A percentile compares a stretch with the other conserved stretches of the same genome.
Evolutionary conservation across 139 green algal genomes (phyloP).

Genomic region (Coelastrella sp.): DNA sequence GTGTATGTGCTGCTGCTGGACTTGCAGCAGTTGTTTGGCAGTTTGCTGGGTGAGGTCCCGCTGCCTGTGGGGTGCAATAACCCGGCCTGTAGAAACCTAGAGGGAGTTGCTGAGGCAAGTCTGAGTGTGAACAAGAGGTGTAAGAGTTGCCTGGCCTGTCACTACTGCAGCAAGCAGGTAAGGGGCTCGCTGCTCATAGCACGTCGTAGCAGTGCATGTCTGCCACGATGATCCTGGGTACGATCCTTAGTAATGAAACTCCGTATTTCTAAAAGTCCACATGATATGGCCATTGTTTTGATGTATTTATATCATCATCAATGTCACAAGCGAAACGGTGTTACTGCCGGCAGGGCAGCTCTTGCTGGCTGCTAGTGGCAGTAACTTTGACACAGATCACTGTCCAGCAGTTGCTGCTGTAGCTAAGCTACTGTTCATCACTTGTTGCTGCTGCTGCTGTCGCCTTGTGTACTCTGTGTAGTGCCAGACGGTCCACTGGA

Average conservation of each 20-base stretch:
- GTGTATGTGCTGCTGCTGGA: background rate
- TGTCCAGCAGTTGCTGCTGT: background rate
- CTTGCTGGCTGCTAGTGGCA: background rate
- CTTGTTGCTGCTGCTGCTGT: background rate
- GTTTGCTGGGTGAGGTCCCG: background rate
- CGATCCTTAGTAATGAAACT: too few species aligned
- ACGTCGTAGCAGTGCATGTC: background rate
- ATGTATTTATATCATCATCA: too few species aligned
- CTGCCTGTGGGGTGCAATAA: conserved; percentile 40
- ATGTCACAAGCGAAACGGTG: too few species aligned
- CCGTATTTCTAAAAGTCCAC: too few species aligned
- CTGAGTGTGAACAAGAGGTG: conserved; percentile 31
- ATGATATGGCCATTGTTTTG: too few species aligned
- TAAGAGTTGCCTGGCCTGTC: background rate
- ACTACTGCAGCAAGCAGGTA: conserved; percentile 38
- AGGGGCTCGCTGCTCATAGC: background rate
- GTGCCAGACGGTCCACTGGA: conserved; percentile 23
- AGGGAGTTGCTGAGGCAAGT: conserved; percentile 4
- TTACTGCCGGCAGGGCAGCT: background rate
- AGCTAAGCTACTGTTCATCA: background rate
- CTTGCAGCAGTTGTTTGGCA: background rate
- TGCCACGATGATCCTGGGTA: too few species aligned
- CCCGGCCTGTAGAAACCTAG: conserved; percentile 4
- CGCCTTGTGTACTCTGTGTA: background rate
- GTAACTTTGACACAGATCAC: too few species aligned